Conservation (phyloP, 495 filamentous ascomycete genomes). For the Aspergillus baeticus region DNA sequence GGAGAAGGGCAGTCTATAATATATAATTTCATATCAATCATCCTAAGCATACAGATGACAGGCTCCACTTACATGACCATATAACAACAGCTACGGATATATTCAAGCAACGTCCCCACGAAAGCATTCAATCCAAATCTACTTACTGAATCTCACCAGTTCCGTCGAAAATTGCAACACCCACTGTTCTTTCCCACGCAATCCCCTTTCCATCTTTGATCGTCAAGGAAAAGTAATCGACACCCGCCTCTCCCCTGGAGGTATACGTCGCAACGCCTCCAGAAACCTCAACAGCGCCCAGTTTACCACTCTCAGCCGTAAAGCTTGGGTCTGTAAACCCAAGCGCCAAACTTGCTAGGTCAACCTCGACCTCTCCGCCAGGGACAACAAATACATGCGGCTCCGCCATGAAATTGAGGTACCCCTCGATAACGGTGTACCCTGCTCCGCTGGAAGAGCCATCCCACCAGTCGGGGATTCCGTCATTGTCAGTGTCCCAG, state of each 20-base stretch:
- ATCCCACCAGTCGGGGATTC: constrained; percentile 16
- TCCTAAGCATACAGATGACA: too few species aligned
- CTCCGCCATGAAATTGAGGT: constrained; percentile 14
- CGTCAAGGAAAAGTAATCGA: neutral
- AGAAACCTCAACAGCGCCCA: neutral
- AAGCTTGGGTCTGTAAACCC: constrained; percentile 7
- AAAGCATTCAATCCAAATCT: too few species aligned
- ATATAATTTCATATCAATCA: too few species aligned
- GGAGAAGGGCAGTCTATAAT: too few species aligned
- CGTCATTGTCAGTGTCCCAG: constrained; percentile 12
- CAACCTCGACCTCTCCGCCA: neutral
- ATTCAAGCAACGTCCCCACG: too few species aligned
- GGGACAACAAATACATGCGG: constrained; percentile 5
- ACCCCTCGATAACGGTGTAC: constrained; percentile 12
- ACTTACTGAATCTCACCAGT: neutral
- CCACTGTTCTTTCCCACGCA: constrained; percentile 6
- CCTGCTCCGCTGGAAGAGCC: constrained; percentile 4
- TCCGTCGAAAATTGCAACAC: constrained; percentile 7
- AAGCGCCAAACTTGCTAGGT: neutral
- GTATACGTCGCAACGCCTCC: neutral
- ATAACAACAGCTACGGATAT: too few species aligned
- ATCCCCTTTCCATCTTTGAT: constrained; percentile 2
- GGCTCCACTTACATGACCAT: too few species aligned
- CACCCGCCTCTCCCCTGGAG: neutral
- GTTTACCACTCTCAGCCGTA: neutral